Evolutionary conservation across 2,329 filamentous ascomycete genomes (phyloP), one percentile per base, ranked within the genome.

Genomic region (Colletotrichum navitas): DNA sequence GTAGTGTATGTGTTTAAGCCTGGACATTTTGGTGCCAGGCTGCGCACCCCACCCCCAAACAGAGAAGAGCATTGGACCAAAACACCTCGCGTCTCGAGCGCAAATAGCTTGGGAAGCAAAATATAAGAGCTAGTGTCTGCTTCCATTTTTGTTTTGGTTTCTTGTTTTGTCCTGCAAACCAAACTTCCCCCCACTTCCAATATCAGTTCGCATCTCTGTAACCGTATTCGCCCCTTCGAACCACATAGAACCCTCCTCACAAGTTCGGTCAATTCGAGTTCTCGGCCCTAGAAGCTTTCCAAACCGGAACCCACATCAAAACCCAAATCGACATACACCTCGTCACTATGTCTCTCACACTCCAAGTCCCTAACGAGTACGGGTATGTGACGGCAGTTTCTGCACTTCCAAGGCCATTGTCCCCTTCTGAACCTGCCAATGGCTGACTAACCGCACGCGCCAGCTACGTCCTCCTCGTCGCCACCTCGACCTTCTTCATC

Each of bases 381-480:
- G 83, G 85, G 86, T 88, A 82, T 79, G 84, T 76, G 29, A 55
- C 24, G 10, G 16, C 21, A 21, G 24, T 32, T 26, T 39, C 21
- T 11, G 12, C 47, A 26, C 11, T 49, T 18, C 18, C 14, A 52
- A 10, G 14, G 26, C 26, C 26, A 52, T 18, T 3, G 12, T 14
- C 49, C 49, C 24, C 41, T 18, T 29, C 26, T 6, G 21, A 21
- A 14, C 11, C 34, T 16, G 18, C 36, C 52, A 54, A 55, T 24
- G 24, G n/a, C 68, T 52, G 59, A 51, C 32, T 43, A 32, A 59
- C 52, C 21, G 36, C 34, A 60, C n/a, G 21, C 32, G n/a, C 43
- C 74, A 92, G 90, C 82, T 90, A 89, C 78, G 89, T 92, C 77
- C 84, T 92, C 65, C 83, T 85, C 63, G 87, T 84, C 56, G 89